Conservation (phyloP, 2,329 filamentous ascomycete genomes). For the Leptosphaerulina australis region DNA sequence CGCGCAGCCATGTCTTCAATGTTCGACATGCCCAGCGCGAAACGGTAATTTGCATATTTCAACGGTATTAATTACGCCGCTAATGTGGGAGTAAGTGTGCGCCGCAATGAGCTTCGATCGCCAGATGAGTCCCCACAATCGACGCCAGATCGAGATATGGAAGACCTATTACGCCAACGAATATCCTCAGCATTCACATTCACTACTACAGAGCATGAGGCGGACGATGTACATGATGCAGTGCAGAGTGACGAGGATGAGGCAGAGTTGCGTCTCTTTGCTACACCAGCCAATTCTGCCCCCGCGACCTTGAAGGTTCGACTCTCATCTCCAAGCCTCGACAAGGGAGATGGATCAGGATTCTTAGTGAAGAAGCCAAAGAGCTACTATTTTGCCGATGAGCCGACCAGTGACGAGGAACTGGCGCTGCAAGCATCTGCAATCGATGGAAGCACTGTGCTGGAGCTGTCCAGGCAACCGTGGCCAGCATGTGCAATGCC, state of each 20-base stretch:
- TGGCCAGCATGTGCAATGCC: conserved; percentile 46
- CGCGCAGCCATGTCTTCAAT: conserved; percentile 27
- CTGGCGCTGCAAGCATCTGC: conserved; percentile 34
- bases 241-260: conserved; percentile 36
- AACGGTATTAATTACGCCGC: not conserved
- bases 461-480: conserved; percentile 36
- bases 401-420: conserved; percentile 31
- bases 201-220: conserved; percentile 19
- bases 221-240: conserved; percentile 2
- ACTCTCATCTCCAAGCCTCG: conserved; percentile 38
- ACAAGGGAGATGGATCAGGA: conserved; percentile 31
- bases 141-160: conserved; percentile 43
- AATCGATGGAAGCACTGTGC: conserved; percentile 36
- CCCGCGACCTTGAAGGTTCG: conserved; percentile 39
- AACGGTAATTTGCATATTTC: conserved; percentile 27
- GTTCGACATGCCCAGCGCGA: conserved; percentile 33
- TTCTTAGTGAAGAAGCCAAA: conserved; percentile 39
- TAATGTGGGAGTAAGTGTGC: conserved; percentile 30
- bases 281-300: conserved; percentile 30
- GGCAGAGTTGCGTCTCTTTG: conserved; percentile 45
- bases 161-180: conserved; percentile 39
- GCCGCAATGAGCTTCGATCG: conserved; percentile 45
- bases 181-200: conserved; percentile 34
- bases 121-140: conserved; percentile 42
- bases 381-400: conserved; percentile 46